A percentile compares a stretch with the other conserved stretches of the same genome.
These are phyloP conservation scores for Aspergillus sparsus DNA, from an alignment of 495 filamentous ascomycete genomes.

Conservation along the genomic window DNA sequence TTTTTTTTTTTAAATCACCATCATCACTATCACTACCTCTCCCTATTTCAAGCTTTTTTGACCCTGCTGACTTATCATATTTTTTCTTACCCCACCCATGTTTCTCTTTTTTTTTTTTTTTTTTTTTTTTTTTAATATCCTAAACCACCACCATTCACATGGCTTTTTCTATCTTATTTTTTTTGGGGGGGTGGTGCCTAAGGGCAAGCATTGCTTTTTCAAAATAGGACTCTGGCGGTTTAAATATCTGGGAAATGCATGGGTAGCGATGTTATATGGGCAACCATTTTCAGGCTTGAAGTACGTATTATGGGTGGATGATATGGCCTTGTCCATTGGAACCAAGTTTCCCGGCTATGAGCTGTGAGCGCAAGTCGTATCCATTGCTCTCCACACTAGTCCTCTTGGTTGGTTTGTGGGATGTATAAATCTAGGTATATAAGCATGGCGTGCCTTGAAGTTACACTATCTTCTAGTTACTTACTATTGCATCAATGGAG, in stretches of 20 bases:
- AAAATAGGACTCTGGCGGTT: slow-evolving; percentile 29
- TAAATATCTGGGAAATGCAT: slow-evolving; percentile 39
- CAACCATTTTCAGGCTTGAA: slow-evolving; percentile 21
- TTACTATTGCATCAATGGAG: slow-evolving; percentile 17
- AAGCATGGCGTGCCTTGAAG: slow-evolving; percentile 13
- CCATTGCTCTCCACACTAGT: slow-evolving; percentile 13
- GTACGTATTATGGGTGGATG: slow-evolving; percentile 21
- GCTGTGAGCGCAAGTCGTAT: slow-evolving; percentile 8
- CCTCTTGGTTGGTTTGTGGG: slow-evolving; percentile 5
- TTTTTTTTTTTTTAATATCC: slow-evolving; percentile 16
- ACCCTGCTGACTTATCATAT: slow-evolving; percentile 11
- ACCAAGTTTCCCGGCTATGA: slow-evolving; percentile 9
- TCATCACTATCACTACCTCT: background rate
- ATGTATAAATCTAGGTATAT: slow-evolving; percentile 19
- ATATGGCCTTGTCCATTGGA: slow-evolving; percentile 11
- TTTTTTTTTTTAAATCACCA: slow-evolving; percentile 1
- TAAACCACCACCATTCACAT: slow-evolving; percentile 13
- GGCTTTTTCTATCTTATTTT: slow-evolving; percentile 7
- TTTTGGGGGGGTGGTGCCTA: slow-evolving; percentile 6
- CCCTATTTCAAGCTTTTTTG: slow-evolving; percentile 5
- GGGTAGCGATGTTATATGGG: slow-evolving; percentile 25
- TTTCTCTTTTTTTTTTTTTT: slow-evolving; percentile 14
- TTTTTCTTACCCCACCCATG: slow-evolving; percentile 6
- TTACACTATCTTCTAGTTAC: slow-evolving; percentile 16
- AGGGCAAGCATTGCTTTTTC: slow-evolving; percentile 25